Evolutionary conservation across 2,329 filamentous ascomycete species (phyloP), one percentile per base, ranked within the genome.

Genomic region (Aspergillus nomiae): DNA sequence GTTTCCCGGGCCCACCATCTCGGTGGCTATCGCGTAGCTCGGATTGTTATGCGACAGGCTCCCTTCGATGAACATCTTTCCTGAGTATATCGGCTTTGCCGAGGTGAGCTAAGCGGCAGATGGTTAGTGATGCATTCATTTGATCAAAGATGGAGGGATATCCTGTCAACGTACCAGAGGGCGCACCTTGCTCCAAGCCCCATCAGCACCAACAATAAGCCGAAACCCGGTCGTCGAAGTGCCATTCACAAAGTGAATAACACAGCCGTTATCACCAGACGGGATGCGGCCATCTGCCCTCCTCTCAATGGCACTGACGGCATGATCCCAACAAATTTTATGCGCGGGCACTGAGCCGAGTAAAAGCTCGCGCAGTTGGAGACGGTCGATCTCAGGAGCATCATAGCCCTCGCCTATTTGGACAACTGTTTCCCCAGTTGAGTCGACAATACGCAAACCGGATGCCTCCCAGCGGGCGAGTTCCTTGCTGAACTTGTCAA

Each of bases 161-260:
- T n/a, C 30, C 36, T n/a, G 16, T 34, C 10, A 30, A 68, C 69
- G 56, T 69, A 77, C 73, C 66, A 77, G 48, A 41, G 60, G 67
- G 58, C 71, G 68, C 3, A 74, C 55, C 63, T 78, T 82, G 9
- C 78, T 82, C 79, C 80, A 83, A 1, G 80, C 79, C 6, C 82
- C 82, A 67, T 84, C 82, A 11, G 79, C 81, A 5, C 83, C 83
- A 24, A 85, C 76, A 6, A 85, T 74, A 3, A 85, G 76, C 46
- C 77, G 72, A 64, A 82, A 82, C 0, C 74, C 78, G 2, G 64
- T 68, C 24, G 75, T 76, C 1, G 63, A 64, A 1, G 56, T 66
- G 0, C 76, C 77, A 63, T 78, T 67, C 2, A 60, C 62, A 54
- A 78, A 74, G 16, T 66, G 64, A 0, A 80, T 2, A 21, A 38